phyloP scores from a whole-genome alignment of 73 alveolate species.

The Urostyla sp. region DNA sequence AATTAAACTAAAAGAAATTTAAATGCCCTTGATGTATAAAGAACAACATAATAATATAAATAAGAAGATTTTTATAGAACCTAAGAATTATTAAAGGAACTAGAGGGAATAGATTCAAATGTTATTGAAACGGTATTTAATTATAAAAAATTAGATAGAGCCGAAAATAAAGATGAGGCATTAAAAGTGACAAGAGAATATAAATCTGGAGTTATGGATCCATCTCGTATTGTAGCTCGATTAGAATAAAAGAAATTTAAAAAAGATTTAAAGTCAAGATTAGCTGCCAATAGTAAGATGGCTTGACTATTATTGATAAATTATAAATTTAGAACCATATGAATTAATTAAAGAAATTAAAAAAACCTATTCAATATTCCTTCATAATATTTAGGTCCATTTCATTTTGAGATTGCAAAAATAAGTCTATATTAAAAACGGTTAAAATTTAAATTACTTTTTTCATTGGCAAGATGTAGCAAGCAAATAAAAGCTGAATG shows the following conservation, averaged over 20 bases:
- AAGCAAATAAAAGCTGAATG: conserved; percentile 50
- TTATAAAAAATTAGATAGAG: conserved; percentile 20
- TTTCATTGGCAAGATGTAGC: conserved; percentile 49
- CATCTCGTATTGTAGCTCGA: conserved; percentile 61
- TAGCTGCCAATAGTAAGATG: not conserved
- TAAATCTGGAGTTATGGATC: conserved; percentile 69
- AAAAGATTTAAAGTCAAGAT: not conserved
- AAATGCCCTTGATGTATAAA: conserved; percentile 22
- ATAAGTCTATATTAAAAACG: not conserved
- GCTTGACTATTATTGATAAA: not conserved
- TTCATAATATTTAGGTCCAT: conserved; percentile 32
- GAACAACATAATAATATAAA: not conserved
- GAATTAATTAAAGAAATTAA: conserved; percentile 3
- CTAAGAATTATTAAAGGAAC: conserved; percentile 11
- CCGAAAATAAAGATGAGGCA: conserved; percentile 21
- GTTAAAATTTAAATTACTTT: not conserved
- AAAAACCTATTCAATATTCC: conserved; percentile 11
- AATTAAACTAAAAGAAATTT: not conserved
- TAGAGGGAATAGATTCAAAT: conserved; percentile 39
- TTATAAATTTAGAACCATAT: not conserved
- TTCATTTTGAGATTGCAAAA: conserved; percentile 32
- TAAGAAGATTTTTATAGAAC: not conserved
- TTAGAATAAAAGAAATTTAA: conserved; percentile 43
- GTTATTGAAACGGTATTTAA: conserved; percentile 12
- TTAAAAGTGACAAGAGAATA: conserved; percentile 42